Percentiles rank a stretch among this genome's conserved stretches.
These are phyloP conservation scores for Parsonsia alboflavescens DNA, from an alignment of 257 asterid species.

Conservation along the genomic window DNA sequence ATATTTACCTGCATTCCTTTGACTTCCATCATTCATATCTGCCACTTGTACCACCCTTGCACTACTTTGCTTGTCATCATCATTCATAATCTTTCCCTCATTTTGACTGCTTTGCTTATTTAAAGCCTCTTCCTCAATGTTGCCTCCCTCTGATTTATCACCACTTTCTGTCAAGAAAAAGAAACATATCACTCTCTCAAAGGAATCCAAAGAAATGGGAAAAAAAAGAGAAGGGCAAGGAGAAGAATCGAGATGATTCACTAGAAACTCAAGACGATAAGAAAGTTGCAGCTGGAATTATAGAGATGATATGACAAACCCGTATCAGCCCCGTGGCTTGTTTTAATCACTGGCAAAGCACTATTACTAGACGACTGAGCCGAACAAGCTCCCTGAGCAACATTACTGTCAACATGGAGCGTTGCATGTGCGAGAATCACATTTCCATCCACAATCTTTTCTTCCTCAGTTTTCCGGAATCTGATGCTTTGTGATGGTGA, in stretches of 20 bases:
- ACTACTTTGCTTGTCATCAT: slow-evolving; percentile 22
- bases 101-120: slow-evolving; percentile 15
- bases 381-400: slow-evolving; percentile 10
- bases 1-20: slow-evolving; percentile 33
- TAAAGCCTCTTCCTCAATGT: slow-evolving; percentile 9
- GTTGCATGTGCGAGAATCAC: slow-evolving; percentile 14
- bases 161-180: slow-evolving; percentile 28
- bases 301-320: slow-evolving; percentile 20
- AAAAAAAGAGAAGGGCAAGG: background rate
- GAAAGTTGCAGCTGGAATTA: background rate
- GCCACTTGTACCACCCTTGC: slow-evolving; percentile 10
- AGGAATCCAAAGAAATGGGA: background rate
- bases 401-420: slow-evolving; percentile 12
- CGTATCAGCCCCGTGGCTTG: slow-evolving; percentile 2
- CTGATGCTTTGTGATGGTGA: slow-evolving; percentile 28
- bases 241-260: background rate
- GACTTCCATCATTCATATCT: slow-evolving; percentile 16
- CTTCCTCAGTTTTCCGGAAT: slow-evolving; percentile 25
- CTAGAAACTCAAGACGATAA: background rate
- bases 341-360: slow-evolving; percentile 5
- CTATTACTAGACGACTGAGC: slow-evolving; percentile 11
- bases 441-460: slow-evolving; percentile 23
- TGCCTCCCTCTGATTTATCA: slow-evolving; percentile 21
- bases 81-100: slow-evolving; percentile 10
- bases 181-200: background rate